These are phyloP conservation scores for Lachnellula hyalina DNA, from an alignment of 2,329 filamentous ascomycete species.

Conservation along the genomic window DNA sequence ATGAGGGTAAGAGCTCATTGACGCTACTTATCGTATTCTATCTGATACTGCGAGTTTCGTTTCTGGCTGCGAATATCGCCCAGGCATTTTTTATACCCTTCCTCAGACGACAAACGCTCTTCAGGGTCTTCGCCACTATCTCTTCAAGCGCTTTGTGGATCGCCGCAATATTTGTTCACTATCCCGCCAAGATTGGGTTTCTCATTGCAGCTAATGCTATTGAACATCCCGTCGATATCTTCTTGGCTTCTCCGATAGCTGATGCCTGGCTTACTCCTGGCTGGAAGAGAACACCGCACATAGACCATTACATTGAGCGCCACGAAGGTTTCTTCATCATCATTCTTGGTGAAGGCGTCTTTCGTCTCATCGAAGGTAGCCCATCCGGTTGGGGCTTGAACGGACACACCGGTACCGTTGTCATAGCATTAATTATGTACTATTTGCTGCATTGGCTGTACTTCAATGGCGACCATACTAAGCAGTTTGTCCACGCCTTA, in stretches of 20 bases:
- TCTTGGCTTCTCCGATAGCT: slow-evolving; percentile 9
- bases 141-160: slow-evolving; percentile 7
- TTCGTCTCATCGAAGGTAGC: slow-evolving; percentile 17
- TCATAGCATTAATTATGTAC: slow-evolving; percentile 12
- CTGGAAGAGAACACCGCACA: slow-evolving; percentile 5
- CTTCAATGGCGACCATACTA: slow-evolving; percentile 18
- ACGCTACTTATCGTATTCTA: slow-evolving; percentile 15
- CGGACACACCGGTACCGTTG: slow-evolving; percentile 6
- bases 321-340: slow-evolving; percentile 20
- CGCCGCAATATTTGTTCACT: slow-evolving; percentile 11
- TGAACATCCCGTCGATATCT: slow-evolving; percentile 12
- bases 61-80: slow-evolving; percentile 3
- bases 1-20: slow-evolving; percentile 5
- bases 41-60: slow-evolving; percentile 10
- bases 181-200: slow-evolving; percentile 8
- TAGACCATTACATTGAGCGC: slow-evolving; percentile 13
- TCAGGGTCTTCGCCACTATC: slow-evolving; percentile 1
- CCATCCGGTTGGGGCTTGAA: slow-evolving; percentile 12
- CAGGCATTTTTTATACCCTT: slow-evolving; percentile 12
- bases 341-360: slow-evolving; percentile 18
- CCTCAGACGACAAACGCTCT: slow-evolving; percentile 8
- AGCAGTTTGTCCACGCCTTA: slow-evolving; percentile 15
- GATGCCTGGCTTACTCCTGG: slow-evolving; percentile 9
- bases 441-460: slow-evolving; percentile 20
- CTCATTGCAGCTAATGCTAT: slow-evolving; percentile 12